phyloP scores from a whole-genome alignment of 495 filamentous ascomycete species.

The Ramalina peruviana region DNA sequence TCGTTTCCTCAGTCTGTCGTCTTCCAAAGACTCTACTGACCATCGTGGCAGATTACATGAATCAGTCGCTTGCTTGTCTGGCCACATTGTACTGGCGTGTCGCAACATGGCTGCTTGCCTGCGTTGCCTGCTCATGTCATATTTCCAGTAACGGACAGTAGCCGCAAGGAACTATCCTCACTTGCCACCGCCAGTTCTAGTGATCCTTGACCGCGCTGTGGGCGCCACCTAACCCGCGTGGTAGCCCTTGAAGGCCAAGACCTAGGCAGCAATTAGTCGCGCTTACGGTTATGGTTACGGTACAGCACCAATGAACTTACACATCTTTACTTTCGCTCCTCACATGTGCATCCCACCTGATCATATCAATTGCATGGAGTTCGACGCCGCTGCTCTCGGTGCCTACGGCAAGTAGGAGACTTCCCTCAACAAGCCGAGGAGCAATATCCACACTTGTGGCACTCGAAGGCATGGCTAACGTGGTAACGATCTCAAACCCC shows the following conservation, averaged over 20 bases:
- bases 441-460: slow-evolving; percentile 70
- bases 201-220: slow-evolving; percentile 20
- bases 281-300: neutral
- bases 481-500: slow-evolving; percentile 31
- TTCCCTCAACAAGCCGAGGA: slow-evolving; percentile 22
- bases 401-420: slow-evolving; percentile 51
- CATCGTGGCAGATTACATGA: neutral
- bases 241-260: slow-evolving; percentile 55
- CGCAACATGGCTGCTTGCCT: neutral
- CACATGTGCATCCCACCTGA: slow-evolving; percentile 32
- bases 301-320: neutral
- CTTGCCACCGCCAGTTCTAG: slow-evolving; percentile 64
- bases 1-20: too few relatives aligned
- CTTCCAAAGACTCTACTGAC: too few relatives aligned
- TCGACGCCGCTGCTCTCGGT: slow-evolving; percentile 33
- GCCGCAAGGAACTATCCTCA: slow-evolving; percentile 66
- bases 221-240: slow-evolving; percentile 65
- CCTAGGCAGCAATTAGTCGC: slow-evolving; percentile 13
- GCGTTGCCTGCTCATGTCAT: neutral
- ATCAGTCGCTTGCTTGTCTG: neutral
- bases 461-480: slow-evolving; percentile 40
- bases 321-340: slow-evolving; percentile 8
- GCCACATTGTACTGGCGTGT: neutral
- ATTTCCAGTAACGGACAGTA: slow-evolving; percentile 36
- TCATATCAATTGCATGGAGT: slow-evolving; percentile 26